phyloP scores from a whole-genome alignment of 805 yeast species.

The Kazachstania taianensis region DNA sequence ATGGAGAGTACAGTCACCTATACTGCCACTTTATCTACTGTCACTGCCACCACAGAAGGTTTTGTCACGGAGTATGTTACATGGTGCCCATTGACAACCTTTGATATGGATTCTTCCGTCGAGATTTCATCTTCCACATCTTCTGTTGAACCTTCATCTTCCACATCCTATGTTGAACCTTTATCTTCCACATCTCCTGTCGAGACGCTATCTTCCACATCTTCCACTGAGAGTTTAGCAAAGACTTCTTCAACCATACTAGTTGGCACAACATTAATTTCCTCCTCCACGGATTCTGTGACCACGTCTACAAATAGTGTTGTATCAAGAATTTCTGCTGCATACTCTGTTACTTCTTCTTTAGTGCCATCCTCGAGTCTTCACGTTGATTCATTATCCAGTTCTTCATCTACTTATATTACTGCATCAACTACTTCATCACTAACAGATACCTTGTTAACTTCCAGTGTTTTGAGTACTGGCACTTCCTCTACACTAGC shows the following conservation, averaged over 20 bases:
- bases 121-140: background rate
- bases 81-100: conserved; percentile 31
- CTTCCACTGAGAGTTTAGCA: conserved; percentile 7
- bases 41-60: conserved; percentile 18
- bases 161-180: conserved; percentile 8
- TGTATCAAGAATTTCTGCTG: too few species aligned
- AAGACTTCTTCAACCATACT: too few species aligned
- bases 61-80: conserved; percentile 27
- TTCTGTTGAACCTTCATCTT: conserved; percentile 15
- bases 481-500: conserved; percentile 3
- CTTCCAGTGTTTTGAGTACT: too few species aligned
- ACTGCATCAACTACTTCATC: too few species aligned
- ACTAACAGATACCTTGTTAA: too few species aligned
- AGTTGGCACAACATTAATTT: too few species aligned
- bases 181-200: conserved; percentile 16
- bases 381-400: too few species aligned
- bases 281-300: too few species aligned
- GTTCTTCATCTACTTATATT: too few species aligned
- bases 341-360: too few species aligned
- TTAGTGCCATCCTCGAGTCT: too few species aligned
- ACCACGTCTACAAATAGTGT: too few species aligned
- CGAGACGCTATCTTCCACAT: conserved; percentile 13
- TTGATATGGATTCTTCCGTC: background rate
- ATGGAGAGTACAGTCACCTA: background rate
- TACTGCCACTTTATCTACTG: conserved; percentile 8